Base-by-base conservation (phyloP, 495 filamentous ascomycete species). In the Penicillium flavigenum region DNA sequence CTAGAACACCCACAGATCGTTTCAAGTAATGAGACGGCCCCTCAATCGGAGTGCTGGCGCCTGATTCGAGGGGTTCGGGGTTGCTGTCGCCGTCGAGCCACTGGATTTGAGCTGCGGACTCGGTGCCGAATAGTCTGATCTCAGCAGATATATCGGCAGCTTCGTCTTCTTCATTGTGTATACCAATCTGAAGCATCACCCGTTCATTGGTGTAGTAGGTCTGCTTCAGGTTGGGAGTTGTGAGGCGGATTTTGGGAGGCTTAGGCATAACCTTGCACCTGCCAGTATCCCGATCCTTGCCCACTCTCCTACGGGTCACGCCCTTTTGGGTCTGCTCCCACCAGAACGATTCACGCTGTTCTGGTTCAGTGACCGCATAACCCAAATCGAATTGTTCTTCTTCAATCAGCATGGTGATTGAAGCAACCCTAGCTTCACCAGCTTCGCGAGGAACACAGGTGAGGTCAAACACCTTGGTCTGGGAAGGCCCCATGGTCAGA, bases 181-280 rank as follows among this genome's bases (percentile, higher is more conserved):
- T 74, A 27, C 87, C 80, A 38, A 98, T 77, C 16, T 78, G 74
- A 44, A 98, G 70, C 9, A 64, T 63, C 41, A 96, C 79, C 2
- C 72, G 65, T 72, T 99, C 94, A 64, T 93, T 86, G 3, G 86
- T 87, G 64, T 96, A 98, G 70, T 94, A 95, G 32, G 88, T 83
- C 22, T 83, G 76, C 54, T 77, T 76, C 45, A 87, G 71, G 45
- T 83, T 79, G 2, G 80, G 74, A 20, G 88, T 70, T 26, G 75
- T 79, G 34, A 98, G 81, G 57, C 88, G 83, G 72, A 99, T 86
- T 68, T 97, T 98, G 0, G 94, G 94, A 41, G 94, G 94, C 65
- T 94, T 88, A 5, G 93, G 94, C 54, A 91, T 77, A 34, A 98
- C 85, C 46, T 81, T 88, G 88, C 79, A 60, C 16, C 54, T 64